Conservation (phyloP, 371 early-diverging fungal species). For the Mucor sp. region DNA sequence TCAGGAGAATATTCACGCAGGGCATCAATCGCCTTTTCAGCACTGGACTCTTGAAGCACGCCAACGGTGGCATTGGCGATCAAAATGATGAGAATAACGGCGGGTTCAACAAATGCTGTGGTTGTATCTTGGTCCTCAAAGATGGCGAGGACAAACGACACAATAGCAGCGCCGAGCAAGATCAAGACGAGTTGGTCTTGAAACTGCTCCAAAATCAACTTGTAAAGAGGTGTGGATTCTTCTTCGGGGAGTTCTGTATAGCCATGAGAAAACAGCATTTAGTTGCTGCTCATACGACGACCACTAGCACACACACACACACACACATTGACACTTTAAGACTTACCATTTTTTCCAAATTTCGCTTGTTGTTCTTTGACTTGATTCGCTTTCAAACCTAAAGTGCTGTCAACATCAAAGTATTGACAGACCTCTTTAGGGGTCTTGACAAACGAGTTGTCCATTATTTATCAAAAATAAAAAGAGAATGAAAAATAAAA, state of each 20-base stretch:
- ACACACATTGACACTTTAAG: neutral
- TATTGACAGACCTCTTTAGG: constrained; percentile 67
- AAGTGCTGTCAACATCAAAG: constrained; percentile 60
- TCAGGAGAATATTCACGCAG: constrained; percentile 94
- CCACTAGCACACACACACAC: too few species aligned
- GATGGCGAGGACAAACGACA: constrained; percentile 92
- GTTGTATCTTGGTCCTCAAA: constrained; percentile 75
- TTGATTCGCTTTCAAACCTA: constrained; percentile 65
- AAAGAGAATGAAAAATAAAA: neutral
- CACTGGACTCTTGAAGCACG: constrained; percentile 94
- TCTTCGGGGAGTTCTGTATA: constrained; percentile 67
- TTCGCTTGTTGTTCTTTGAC: constrained; percentile 55
- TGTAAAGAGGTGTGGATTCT: constrained; percentile 89
- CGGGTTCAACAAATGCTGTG: constrained; percentile 96
- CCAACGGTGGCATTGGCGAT: constrained; percentile 98
- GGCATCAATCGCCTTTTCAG: constrained; percentile 98
- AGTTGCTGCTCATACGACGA: too few species aligned
- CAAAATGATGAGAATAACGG: constrained; percentile 94
- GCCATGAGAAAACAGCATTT: too few species aligned
- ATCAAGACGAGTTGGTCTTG: constrained; percentile 97
- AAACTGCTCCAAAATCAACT: constrained; percentile 94
- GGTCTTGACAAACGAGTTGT: constrained; percentile 65
- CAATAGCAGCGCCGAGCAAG: constrained; percentile 85
- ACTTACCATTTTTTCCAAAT: constrained; percentile 79
- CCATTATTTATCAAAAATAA: constrained; percentile 47